phyloP scores from a whole-genome alignment of 306 rosid genomes.

The Medicago arabica region DNA sequence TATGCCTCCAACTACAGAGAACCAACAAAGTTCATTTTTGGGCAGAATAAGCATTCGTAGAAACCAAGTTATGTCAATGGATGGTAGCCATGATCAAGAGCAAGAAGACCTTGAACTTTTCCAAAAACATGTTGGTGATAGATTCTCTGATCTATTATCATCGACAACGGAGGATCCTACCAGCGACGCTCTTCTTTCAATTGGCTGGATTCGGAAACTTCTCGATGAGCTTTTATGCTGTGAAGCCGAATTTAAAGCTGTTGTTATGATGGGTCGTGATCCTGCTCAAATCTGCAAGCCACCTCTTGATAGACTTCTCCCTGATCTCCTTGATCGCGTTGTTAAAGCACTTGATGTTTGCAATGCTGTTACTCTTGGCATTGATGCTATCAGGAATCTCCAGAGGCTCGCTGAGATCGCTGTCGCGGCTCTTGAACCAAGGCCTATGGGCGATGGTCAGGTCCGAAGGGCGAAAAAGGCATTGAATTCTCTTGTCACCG shows the following conservation, averaged over 20 bases:
- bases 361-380: slow-evolving; percentile 76
- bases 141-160: slow-evolving; percentile 65
- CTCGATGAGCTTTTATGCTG: slow-evolving; percentile 85
- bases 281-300: slow-evolving; percentile 70
- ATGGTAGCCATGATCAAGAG: slow-evolving; percentile 75
- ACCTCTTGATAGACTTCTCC: slow-evolving; percentile 80
- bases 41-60: slow-evolving; percentile 89
- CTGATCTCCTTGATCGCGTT: slow-evolving; percentile 74
- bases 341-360: slow-evolving; percentile 84
- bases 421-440: slow-evolving; percentile 60
- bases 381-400: slow-evolving; percentile 70
- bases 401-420: slow-evolving; percentile 85
- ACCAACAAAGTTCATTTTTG: slow-evolving; percentile 80
- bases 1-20: slow-evolving; percentile 79
- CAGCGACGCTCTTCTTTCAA: slow-evolving; percentile 59
- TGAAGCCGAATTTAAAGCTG: slow-evolving; percentile 92
- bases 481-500: slow-evolving; percentile 52
- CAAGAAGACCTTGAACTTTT: slow-evolving; percentile 85
- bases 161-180: slow-evolving; percentile 56
- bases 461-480: slow-evolving; percentile 90
- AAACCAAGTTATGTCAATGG: slow-evolving; percentile 91
- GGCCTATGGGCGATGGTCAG: slow-evolving; percentile 88
- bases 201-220: slow-evolving; percentile 73
- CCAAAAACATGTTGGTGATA: slow-evolving; percentile 72
- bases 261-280: slow-evolving; percentile 75